Percentiles rank a stretch among this genome's conserved stretches.
Conservation (phyloP, 116 monocot genomes). For the Cymodocea nodosa region DNA sequence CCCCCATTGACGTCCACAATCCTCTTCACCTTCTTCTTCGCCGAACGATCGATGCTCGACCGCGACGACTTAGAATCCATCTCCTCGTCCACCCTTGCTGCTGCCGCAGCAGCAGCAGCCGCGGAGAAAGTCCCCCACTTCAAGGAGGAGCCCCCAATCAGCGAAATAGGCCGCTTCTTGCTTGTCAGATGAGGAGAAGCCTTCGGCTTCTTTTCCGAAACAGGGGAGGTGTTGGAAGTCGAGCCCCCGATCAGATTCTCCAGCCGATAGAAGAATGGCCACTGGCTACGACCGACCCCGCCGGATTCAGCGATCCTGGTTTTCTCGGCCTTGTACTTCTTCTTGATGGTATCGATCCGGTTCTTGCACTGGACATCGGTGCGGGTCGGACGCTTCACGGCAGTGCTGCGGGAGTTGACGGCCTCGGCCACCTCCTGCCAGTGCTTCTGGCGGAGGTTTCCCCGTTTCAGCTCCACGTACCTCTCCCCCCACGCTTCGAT, state of each 20-base stretch:
- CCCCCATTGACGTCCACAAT: neutral
- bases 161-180: neutral
- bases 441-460: slow-evolving; percentile 57
- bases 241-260: slow-evolving; percentile 33
- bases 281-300: slow-evolving; percentile 19
- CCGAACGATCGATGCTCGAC: slow-evolving; percentile 12
- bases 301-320: slow-evolving; percentile 15
- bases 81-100: slow-evolving; percentile 16
- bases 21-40: neutral
- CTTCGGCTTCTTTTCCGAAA: neutral
- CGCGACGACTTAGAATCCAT: slow-evolving; percentile 16
- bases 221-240: neutral
- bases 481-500: slow-evolving; percentile 65
- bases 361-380: slow-evolving; percentile 72
- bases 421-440: slow-evolving; percentile 78
- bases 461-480: slow-evolving; percentile 60
- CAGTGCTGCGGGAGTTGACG: slow-evolving; percentile 48
- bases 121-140: slow-evolving; percentile 6
- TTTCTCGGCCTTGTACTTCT: slow-evolving; percentile 71
- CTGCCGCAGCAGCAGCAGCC: slow-evolving; percentile 14
- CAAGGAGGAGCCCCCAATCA: slow-evolving; percentile 1
- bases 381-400: slow-evolving; percentile 30
- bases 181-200: slow-evolving; percentile 12
- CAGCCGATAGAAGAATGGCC: slow-evolving; percentile 50
- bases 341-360: slow-evolving; percentile 71